Evolutionary conservation across 495 filamentous ascomycete genomes (phyloP).

Genomic region (Podospora australis): DNA sequence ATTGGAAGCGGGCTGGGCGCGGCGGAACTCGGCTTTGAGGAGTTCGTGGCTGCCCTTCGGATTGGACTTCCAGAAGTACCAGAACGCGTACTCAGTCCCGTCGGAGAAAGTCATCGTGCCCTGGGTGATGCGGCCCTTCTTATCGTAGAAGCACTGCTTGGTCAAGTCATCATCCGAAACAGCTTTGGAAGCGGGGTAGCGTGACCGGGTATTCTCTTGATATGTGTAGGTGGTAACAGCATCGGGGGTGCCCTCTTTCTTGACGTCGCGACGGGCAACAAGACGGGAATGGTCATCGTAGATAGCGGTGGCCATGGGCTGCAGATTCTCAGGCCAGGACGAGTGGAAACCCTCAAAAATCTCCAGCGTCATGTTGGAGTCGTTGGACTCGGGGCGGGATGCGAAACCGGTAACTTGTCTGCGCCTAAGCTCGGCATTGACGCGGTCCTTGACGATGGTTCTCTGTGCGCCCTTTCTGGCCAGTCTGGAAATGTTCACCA

Average conservation of each 20-base stretch:
- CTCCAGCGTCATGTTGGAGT: constrained; percentile 5
- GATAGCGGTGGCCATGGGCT: constrained; percentile 7
- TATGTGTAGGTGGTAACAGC: constrained; percentile 15
- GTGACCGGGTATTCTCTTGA: neutral
- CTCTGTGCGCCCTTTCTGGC: constrained; percentile 16
- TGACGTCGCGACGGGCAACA: constrained; percentile 3
- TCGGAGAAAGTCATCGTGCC: constrained; percentile 12
- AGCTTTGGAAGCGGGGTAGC: constrained; percentile 11
- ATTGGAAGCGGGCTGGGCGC: neutral
- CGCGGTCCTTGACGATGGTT: constrained; percentile 9
- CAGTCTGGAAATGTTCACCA: constrained; percentile 19
- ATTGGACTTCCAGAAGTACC: constrained; percentile 18
- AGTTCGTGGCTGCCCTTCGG: constrained; percentile 13
- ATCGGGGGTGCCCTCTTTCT: neutral
- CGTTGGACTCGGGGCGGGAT: neutral
- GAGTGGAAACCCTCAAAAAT: constrained; percentile 7
- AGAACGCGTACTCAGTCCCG: constrained; percentile 11
- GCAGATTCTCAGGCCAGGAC: neutral
- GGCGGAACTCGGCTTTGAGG: constrained; percentile 18
- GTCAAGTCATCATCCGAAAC: neutral
- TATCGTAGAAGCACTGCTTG: constrained; percentile 17
- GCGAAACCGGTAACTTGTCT: constrained; percentile 19
- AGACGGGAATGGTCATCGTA: constrained; percentile 20
- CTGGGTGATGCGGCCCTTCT: constrained; percentile 9
- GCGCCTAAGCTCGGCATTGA: constrained; percentile 14